Base-by-base conservation (phyloP, 345 rosid species). In the Rhodamnia argentea region DNA sequence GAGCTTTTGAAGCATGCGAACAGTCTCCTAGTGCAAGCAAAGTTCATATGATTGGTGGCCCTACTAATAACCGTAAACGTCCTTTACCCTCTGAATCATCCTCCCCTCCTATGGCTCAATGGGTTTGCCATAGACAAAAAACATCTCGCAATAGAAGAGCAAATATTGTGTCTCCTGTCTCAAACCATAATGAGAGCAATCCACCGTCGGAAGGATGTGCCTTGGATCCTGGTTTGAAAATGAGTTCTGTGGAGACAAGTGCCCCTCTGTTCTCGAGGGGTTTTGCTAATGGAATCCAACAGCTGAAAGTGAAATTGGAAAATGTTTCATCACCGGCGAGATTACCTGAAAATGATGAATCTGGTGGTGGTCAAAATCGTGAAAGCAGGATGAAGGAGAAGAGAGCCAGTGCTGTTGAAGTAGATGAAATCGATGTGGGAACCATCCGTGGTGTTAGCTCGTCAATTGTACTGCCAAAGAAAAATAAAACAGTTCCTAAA, bases 111-210 rank as follows among this genome's bases (percentile, higher is more conserved):
- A 88, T 91, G 90, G 89, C 94, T 85, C 92, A 93, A 74, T 93
- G 95, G 94, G 91, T 74, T 85, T 93, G 93, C 84, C 94, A 93
- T 81, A 93, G 94, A 47, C 92, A 91, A 51, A 93, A 93, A 81
- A 91, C 87, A n/a, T 88, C 92, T 55, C 94, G 95, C 70, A 91
- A 93, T 53, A 88, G 94, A 85, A 91, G 95, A 88, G 88, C 92
- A 70, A 91, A 92, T 89, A 83, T 92, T 52, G 92, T 92, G 16
- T 90, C 94, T 87, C 95, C 95, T 82, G 88, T 92, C 84, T 90
- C 91, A 75, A 91, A 88, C 87, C 92, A 89, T 78, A 94, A 90
- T 76, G 94, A 93, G 75, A 84, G 86, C 82, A 92, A 91, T 82
- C 86, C 78, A 75, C 88, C 89, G 50, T 84, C 91, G n/a, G 94